Base-by-base conservation (phyloP, 805 yeast species). In the Wickerhamiella shivajii region DNA sequence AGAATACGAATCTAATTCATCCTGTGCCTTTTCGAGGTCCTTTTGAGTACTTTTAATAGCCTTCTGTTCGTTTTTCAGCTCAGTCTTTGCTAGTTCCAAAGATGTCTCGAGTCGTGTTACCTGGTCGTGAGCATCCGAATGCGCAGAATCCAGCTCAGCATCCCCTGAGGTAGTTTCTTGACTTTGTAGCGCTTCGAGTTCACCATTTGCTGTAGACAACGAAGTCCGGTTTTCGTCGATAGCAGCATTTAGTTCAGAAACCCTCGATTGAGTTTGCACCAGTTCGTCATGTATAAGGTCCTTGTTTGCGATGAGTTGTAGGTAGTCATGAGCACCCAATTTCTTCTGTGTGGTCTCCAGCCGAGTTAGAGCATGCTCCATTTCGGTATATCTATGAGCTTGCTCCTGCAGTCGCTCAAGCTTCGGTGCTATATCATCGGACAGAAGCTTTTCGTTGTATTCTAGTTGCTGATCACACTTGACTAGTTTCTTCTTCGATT, bases 371-470 rank as follows among this genome's bases (percentile, higher is more conserved):
- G 78, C 69, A 37, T 78, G 83, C 57, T 87, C 96, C 53, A 67
- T 85, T 49, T 87, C 96, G 22, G 84, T 54, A 47, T 77, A 85
- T 18, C 72, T 63, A 47, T 90, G 69, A 56, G 84, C 87, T 46
- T 87, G 95, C 35, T 67, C 66, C 40, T 92, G 67, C 31, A 85
- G 60, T 47, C 76, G 75, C 37, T 77, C 85, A 32, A 90, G 61
- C 50, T 84, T 83, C 3, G 98, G 98, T 50, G 80, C 93, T 39
- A 90, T 87, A 52, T 90, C 97, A 50, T 85, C 95, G 12, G 61
- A 60, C 36, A 87, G 60, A 27, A 85, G 56, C 19, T 67, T 64
- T 44, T 78, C 66, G 34, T 84, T 85, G 50, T 81, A 93, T 22
- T 64, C 69, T 32, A 90, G 64, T 47, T 85, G 85, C 11, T 77